A percentile compares a stretch with the other conserved stretches of the same genome.
Conservation (phyloP, 441 rosid genomes). For the Jatropha multifida region DNA sequence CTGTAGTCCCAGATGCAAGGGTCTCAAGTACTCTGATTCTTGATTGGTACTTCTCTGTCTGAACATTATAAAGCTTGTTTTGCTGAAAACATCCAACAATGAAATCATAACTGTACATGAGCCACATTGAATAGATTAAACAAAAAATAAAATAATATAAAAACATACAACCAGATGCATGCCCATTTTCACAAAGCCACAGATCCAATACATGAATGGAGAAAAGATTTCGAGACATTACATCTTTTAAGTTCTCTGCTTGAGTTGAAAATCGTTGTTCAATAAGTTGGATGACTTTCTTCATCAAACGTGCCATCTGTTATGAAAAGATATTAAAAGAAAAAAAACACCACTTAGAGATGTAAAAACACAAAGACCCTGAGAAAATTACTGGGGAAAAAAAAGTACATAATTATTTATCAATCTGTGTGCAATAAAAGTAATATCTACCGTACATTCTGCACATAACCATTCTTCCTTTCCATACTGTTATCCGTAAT, state of each 20-base stretch:
- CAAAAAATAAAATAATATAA: neutral
- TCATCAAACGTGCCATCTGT: conserved; percentile 61
- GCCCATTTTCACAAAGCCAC: neutral
- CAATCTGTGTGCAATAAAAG: conserved; percentile 11
- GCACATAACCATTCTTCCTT: conserved; percentile 64
- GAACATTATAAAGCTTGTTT: conserved; percentile 29
- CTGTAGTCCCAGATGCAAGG: conserved; percentile 63
- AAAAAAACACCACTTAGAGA: conserved; percentile 9
- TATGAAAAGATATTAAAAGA: conserved; percentile 25
- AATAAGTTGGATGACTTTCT: conserved; percentile 62
- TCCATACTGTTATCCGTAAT: conserved; percentile 73
- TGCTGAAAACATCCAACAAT: conserved; percentile 55
- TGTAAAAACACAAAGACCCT: conserved; percentile 7
- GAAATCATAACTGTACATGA: conserved; percentile 29
- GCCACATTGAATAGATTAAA: conserved; percentile 2
- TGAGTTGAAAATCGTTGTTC: conserved; percentile 73
- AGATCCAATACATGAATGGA: conserved; percentile 1
- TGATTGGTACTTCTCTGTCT: conserved; percentile 30
- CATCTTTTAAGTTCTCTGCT: conserved; percentile 73
- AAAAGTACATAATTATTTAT: conserved; percentile 11
- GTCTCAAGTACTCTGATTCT: conserved; percentile 61
- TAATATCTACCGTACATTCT: conserved; percentile 58
- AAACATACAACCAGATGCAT: neutral
- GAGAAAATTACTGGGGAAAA: neutral
- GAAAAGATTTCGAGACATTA: conserved; percentile 32